Conservation (phyloP, 2,329 filamentous ascomycete genomes). For the Coleophoma cylindrospora region DNA sequence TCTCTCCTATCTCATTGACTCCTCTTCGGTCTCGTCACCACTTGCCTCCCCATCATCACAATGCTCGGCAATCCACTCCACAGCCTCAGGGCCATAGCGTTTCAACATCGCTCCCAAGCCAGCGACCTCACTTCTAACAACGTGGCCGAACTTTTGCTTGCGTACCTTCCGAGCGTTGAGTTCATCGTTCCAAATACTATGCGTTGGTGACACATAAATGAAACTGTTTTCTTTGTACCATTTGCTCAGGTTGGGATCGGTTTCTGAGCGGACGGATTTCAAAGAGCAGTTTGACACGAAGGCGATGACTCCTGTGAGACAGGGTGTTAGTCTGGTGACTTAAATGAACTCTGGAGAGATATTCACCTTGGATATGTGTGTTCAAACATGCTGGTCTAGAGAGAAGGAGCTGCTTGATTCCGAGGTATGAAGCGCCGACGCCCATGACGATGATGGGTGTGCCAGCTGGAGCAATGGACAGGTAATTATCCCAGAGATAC, state of each 20-base stretch:
- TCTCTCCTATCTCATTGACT: background rate
- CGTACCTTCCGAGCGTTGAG: slow-evolving; percentile 54
- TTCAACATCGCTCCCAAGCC: slow-evolving; percentile 43
- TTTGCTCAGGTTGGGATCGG: slow-evolving; percentile 62
- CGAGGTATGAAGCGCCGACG: slow-evolving; percentile 82
- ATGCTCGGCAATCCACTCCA: background rate
- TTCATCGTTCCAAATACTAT: slow-evolving; percentile 68
- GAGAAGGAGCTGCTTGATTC: slow-evolving; percentile 75
- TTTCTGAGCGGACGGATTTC: slow-evolving; percentile 73
- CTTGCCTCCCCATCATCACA: background rate
- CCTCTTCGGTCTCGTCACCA: background rate
- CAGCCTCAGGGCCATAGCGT: slow-evolving; percentile 1
- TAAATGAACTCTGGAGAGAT: background rate
- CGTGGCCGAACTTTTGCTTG: slow-evolving; percentile 56
- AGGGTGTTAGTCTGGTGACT: slow-evolving; percentile 6
- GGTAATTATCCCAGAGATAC: slow-evolving; percentile 96
- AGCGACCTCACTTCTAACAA: slow-evolving; percentile 43
- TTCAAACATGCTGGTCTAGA: slow-evolving; percentile 41
- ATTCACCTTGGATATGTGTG: slow-evolving; percentile 39
- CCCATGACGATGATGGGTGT: slow-evolving; percentile 77
- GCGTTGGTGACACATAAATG: slow-evolving; percentile 71
- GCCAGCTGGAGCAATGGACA: slow-evolving; percentile 69
- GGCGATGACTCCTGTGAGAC: slow-evolving; percentile 66
- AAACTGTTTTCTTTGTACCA: slow-evolving; percentile 85
- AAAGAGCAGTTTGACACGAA: slow-evolving; percentile 71